Base-by-base conservation (phyloP, 495 filamentous ascomycete species). In the Lophiostoma macrostomum region DNA sequence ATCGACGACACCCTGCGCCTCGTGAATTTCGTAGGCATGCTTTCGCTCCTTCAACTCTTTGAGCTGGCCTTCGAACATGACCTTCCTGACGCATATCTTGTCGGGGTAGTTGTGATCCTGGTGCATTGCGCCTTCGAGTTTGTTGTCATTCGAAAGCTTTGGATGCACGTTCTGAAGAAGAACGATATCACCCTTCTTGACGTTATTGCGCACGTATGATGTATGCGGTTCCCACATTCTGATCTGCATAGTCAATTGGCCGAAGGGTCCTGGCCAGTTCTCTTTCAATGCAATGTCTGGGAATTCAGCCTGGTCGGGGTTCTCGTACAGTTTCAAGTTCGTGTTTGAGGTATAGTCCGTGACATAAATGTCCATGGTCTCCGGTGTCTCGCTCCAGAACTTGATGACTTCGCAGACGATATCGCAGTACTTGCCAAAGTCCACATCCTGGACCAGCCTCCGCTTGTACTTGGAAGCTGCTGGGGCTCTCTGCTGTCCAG, bases 291-390 rank as follows among this genome's bases (percentile, higher is more conserved):
- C 42, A 11, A 23, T 3, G 43, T 70, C 63, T 28, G 67, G 19
- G 30, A 20, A 12, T 12, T 56, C 43, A 11, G 34, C 56, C 22
- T 68, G 36, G 6, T 46, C 64, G 5, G 34, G 40, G 8, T 67
- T 63, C 10, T 64, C 58, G 41, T 83, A 81, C 27, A 82, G 68
- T 36, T 75, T 80, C 18, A 97, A 79, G 25, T 60, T 49, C 0
- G 68, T 58, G 53, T 94, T 86, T 20, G 76, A 64, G 7, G 91
- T 95, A 68, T 95, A 98, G 66, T 98, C 93, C 0, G 88, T 90
- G 14, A 96, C 65, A 67, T 91, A 90, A 0, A 98, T 35, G 1
- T 84, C 80, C 16, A 77, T 77, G 14, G 74, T 73, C 23, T 65
- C 68, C 67, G 70, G 28, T 70, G 54, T 8, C 37, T 19, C 1